Base-by-base conservation (phyloP, 345 rosid species). In the Eucalyptus marginata region DNA sequence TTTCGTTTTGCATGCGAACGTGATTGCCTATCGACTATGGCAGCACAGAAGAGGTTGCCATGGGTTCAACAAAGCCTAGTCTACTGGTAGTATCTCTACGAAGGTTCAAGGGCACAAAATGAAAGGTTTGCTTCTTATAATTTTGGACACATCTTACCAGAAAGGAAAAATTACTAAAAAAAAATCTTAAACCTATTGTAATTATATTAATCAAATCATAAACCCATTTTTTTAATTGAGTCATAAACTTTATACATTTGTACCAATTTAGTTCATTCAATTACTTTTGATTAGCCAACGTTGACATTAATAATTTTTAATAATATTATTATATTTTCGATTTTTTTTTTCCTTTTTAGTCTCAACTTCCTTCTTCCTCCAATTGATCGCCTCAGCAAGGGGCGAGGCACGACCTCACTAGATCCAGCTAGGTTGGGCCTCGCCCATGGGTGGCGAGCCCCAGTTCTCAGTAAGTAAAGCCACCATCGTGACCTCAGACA, bases 281-380 rank as follows among this genome's bases (percentile, higher is more conserved):
- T 2, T 0, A 52, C 3, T 52, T 52, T 52, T 3, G 56, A 52
- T 52, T 0, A 1, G 1, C 10, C 25, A 52, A 18, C 0, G 0
- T 52, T 18, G 0, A 52, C 0, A 0, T 52, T 7, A 52, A 18
- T 52, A 52, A 52, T 52, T 52, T 52, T 18, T 1, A 52, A 52
- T 52, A 52, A 52, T 52, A 52, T 3, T 17, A 2, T 3, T 17
- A 52, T 52, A 18, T 18, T 18, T 18, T 52, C 0, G 0, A 18
- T 8, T 44, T 44, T 44, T 1, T 44, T 44, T 44, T 44, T 20
- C 10, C 1, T 52, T 20, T 18, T 52, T 20, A 18, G 5, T 52
- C 10, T 52, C 2, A 0, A 52, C 58, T 52, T 52, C 5, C 10
- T 52, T 52, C 25, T 18, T 3, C 10, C 24, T 52, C 24, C 56